Base-by-base conservation (phyloP, 805 yeast species). In the Yarrowia porcina region DNA sequence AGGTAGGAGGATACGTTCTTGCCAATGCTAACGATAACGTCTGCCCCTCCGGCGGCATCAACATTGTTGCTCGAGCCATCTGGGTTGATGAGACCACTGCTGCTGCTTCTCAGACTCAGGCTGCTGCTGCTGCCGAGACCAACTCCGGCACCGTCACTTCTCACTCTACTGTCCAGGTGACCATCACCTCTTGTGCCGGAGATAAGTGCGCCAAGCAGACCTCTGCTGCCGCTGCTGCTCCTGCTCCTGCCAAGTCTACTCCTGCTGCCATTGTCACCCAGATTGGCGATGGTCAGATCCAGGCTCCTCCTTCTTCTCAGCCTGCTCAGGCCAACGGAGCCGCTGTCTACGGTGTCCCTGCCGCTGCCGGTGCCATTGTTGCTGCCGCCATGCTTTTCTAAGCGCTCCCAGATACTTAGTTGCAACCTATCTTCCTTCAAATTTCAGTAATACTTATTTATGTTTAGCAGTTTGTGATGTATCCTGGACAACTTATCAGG, bases 331-430 rank as follows among this genome's bases (percentile, higher is more conserved):
- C 56, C 39, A 49, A 49, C 56, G 56, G 56, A 6, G 56, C 39
- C 23, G 30, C 56, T 32, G 38, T 39, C 32, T 20, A 32, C 30
- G 56, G 56, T 12, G 56, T 49, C 30, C 21, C 56, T 32, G 56
- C 39, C 25, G 56, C 21, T 7, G 56, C 56, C 21, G 54, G 17
- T 20, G 56, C n/a, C 18, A 18, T 49, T 32, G 56, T 49, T 21
- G 56, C 20, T n/a, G 56, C 39, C 28, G 54, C 56, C 39, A 49
- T 49, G 39, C 56, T 49, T 23, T n/a, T 49, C n/a, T 49, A 49
- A 32, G 39, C 38, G n/a, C n/a, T n/a, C n/a, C n/a, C n/a, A n/a
- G n/a, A n/a, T n/a, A n/a, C n/a, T n/a, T n/a, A n/a, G n/a, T n/a
- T n/a, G n/a, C n/a, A n/a, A n/a, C n/a, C n/a, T n/a, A n/a, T n/a